These are phyloP conservation scores for Phalaenopsis hybrid DNA, from an alignment of 116 monocot species.

Conservation along the genomic window DNA sequence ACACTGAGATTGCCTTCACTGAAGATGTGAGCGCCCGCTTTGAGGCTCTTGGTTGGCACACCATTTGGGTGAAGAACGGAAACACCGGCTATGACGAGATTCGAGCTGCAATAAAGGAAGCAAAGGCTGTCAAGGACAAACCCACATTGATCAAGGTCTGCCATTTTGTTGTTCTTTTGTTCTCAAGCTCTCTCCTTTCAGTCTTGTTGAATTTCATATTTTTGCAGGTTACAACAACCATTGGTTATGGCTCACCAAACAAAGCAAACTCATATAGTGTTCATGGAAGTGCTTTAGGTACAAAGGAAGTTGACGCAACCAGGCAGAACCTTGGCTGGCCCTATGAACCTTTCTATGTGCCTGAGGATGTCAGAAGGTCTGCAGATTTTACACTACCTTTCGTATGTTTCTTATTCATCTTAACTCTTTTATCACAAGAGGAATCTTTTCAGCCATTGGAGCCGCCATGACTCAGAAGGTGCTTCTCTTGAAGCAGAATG, in stretches of 20 bases:
- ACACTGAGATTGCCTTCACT: constrained; percentile 60
- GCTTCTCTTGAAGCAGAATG: constrained; percentile 79
- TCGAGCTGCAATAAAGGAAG: constrained; percentile 54
- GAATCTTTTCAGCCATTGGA: constrained; percentile 67
- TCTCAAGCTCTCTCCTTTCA: no score
- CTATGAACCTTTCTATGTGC: constrained; percentile 60
- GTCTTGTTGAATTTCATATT: no score
- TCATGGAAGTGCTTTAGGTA: constrained; percentile 53
- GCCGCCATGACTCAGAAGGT: constrained; percentile 67
- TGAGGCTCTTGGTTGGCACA: constrained; percentile 62
- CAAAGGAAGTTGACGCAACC: constrained; percentile 70
- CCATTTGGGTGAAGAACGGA: constrained; percentile 64
- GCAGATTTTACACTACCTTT: neutral
- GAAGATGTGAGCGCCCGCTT: constrained; percentile 59
- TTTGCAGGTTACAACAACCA: constrained; percentile 47
- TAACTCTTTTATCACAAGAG: no score
- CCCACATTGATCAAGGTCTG: constrained; percentile 56
- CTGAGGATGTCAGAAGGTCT: constrained; percentile 54
- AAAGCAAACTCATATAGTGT: constrained; percentile 46
- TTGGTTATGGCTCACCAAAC: constrained; percentile 36
- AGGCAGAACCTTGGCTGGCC: constrained; percentile 57
- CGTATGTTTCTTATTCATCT: no score
- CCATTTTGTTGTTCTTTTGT: neutral
- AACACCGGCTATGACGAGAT: constrained; percentile 59
- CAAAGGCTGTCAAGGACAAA: constrained; percentile 47